Conservation (phyloP, 768 basidiomycete species). For the Antrodiella citrinella region DNA sequence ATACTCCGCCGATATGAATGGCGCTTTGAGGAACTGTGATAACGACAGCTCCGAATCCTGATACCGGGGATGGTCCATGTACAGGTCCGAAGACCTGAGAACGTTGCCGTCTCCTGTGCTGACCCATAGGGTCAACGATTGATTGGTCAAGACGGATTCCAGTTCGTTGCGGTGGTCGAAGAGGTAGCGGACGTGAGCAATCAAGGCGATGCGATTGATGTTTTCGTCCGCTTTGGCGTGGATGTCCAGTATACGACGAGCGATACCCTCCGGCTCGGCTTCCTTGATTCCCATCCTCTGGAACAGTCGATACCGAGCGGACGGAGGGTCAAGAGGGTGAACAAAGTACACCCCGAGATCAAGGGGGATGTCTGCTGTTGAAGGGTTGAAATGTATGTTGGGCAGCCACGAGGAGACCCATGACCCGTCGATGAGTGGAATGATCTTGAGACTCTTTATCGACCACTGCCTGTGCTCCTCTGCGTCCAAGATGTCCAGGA, state of each 20-base stretch:
- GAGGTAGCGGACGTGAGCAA: not conserved
- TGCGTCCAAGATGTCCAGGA: not conserved
- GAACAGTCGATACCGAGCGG: not conserved
- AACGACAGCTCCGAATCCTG: not conserved
- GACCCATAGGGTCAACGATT: not conserved
- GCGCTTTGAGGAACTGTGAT: not conserved
- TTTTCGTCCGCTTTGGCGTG: not conserved
- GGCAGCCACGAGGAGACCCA: conserved; percentile 4
- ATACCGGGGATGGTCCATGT: conserved; percentile 1
- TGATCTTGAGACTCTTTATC: not conserved
- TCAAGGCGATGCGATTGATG: no score
- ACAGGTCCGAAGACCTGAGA: not conserved
- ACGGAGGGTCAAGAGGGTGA: not conserved
- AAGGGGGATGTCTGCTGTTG: conserved; percentile 6
- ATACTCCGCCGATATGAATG: not conserved
- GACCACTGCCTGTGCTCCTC: not conserved
- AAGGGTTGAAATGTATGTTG: conserved; percentile 10
- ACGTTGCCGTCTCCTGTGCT: not conserved
- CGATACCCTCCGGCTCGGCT: not conserved
- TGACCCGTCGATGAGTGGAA: not conserved
- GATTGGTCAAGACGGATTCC: not conserved
- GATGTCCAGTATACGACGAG: not conserved
- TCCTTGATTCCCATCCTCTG: not conserved
- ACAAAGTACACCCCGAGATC: conserved; percentile 8
- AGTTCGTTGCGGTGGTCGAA: not conserved